A percentile compares a stretch with the other conserved stretches of the same genome.
phyloP scores from a whole-genome alignment of 192 early-diverging fungal species.

The Spizellomyces punctatus region DNA sequence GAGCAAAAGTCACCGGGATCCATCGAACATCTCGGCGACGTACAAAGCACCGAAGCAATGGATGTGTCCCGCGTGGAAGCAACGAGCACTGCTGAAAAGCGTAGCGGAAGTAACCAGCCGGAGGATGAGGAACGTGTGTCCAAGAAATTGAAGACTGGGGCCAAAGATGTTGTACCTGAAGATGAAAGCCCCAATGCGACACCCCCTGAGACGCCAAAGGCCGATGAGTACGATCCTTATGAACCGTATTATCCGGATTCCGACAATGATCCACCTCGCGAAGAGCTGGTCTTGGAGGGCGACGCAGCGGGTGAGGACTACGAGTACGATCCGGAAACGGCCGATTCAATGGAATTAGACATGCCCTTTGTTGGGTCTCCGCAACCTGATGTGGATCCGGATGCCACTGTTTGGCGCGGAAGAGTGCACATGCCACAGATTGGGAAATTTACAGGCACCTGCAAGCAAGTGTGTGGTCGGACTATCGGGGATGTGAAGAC shows the following conservation, averaged over 20 bases:
- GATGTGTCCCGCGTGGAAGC: background rate
- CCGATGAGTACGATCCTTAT: background rate
- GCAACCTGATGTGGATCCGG: slow-evolving; percentile 6
- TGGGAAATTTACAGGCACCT: slow-evolving; percentile 55
- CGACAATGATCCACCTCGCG: slow-evolving; percentile 27
- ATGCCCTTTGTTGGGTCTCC: background rate
- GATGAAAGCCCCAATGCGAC: background rate
- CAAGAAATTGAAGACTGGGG: slow-evolving; percentile 17
- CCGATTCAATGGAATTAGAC: background rate
- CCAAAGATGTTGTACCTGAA: background rate
- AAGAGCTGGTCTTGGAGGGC: slow-evolving; percentile 35
- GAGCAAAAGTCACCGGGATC: background rate
- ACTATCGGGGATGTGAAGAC: slow-evolving; percentile 34
- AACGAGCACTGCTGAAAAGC: background rate
- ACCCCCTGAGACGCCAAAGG: background rate
- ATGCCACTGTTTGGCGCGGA: slow-evolving; percentile 61
- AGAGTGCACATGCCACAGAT: slow-evolving; percentile 67
- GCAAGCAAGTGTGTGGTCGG: slow-evolving; percentile 64
- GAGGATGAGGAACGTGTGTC: background rate
- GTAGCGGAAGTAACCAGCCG: background rate
- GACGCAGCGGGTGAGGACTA: slow-evolving; percentile 35
- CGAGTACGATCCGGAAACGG: slow-evolving; percentile 14
- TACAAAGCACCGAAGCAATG: background rate
- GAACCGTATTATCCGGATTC: background rate
- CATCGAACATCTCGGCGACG: background rate